Conservation (phyloP, 768 basidiomycete genomes). For the Termitomyces heimii region DNA sequence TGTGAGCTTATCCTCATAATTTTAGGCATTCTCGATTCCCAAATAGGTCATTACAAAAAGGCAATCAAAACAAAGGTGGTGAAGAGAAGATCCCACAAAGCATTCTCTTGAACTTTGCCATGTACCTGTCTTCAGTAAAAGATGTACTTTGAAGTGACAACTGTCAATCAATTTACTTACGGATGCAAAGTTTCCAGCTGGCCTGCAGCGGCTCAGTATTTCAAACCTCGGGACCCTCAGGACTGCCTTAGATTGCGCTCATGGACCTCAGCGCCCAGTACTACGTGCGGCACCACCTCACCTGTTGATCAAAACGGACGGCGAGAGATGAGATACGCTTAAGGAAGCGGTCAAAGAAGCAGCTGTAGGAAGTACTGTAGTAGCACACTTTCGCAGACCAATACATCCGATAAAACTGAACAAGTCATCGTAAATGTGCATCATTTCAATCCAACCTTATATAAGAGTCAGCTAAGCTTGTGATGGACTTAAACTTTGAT, state of each 20-base stretch:
- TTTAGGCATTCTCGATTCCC: not conserved
- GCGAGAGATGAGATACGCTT: not conserved
- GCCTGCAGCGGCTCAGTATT: not conserved
- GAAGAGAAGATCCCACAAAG: not conserved
- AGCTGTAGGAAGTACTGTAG: not conserved
- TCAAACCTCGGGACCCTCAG: not conserved
- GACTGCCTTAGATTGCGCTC: not conserved
- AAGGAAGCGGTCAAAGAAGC: not conserved
- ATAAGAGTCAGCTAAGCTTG: not conserved
- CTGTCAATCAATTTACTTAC: not conserved
- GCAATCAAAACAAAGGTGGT: not conserved
- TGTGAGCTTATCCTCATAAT: not conserved
- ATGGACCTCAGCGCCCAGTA: not conserved
- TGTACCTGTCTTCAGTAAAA: not conserved
- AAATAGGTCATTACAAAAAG: not conserved
- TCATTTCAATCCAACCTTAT: not conserved
- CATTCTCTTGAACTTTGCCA: not conserved
- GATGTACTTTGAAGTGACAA: too few relatives aligned
- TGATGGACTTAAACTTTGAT: not conserved
- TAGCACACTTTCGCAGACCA: not conserved
- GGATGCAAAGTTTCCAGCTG: not conserved
- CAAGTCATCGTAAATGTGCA: not conserved
- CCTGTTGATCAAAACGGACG: not conserved
- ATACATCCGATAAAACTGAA: not conserved
- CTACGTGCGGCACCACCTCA: not conserved